Base-by-base conservation (phyloP, 1,284 basidiomycete genomes). In the Moesziomyces sp. region DNA sequence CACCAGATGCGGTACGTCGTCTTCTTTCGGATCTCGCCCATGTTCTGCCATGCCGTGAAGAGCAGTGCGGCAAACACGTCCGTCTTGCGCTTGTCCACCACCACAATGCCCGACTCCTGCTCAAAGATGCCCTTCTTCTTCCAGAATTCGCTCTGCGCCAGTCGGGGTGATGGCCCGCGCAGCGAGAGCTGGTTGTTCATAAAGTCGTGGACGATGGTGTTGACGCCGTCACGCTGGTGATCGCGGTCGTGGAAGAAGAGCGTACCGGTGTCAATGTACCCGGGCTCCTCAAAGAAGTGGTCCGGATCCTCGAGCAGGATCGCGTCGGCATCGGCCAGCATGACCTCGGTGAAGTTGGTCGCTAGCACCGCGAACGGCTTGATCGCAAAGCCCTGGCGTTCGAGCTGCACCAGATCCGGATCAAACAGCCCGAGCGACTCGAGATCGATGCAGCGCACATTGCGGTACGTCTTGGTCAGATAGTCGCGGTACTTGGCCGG, bases 211-310 rank as follows among this genome's bases (percentile, higher is more conserved):
- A 76, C 57, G 11, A 73, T 57, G 21, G 48, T 49, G 23, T 62
- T 59, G 35, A 59, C 73, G 2, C 73, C 73, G 19, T 53, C n/a
- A 19, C 74, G 70, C 8, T 52, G 50, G 34, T 76, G 69, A 26
- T 76, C 74, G 14, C 74, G 63, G 44, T 76, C 74, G 54, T 73
- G 69, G 70, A 76, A 76, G 52, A 76, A 76, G 42, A 76, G 63
- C 28, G 74, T 76, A 6, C 74, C 74, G 13, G 70, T 69, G n/a
- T 76, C 69, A 19, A 71, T 46, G 61, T 73, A 76, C 19, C 69
- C 74, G 13, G 54, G 46, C 28, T 72, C 70, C 35, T 74, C 65
- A 19, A 74, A 76, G 64, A 76, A 74, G 26, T 52, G 44, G 23
- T 69, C 58, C 9, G 74, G 74, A 40, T 67, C 43, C 24, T 64